A percentile compares a stretch with the other conserved stretches of the same genome.
These are phyloP conservation scores for Rhizophagus clarus DNA, from an alignment of 192 early-diverging fungal species.

Conservation along the genomic window DNA sequence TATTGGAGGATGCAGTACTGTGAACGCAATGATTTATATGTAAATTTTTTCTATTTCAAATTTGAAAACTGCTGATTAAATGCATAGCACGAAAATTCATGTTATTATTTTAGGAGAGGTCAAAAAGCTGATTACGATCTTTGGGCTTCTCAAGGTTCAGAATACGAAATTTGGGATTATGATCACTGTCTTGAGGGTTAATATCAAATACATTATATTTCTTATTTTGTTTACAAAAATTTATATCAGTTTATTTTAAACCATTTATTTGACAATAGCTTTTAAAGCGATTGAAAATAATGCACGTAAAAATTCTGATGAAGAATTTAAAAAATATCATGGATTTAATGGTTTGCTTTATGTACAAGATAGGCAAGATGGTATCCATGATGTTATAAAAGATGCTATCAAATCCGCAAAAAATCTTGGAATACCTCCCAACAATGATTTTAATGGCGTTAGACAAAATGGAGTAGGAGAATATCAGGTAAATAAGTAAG, in stretches of 20 bases:
- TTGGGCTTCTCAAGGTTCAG: conserved; percentile 2
- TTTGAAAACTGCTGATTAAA: neutral
- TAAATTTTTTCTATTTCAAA: neutral
- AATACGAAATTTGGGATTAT: conserved; percentile 16
- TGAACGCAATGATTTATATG: conserved; percentile 6
- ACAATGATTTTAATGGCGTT: neutral
- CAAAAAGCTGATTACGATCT: neutral
- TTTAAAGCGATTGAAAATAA: neutral
- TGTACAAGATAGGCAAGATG: neutral
- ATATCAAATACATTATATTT: too few species aligned
- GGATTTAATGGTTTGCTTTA: neutral
- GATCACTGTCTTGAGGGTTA: conserved; percentile 9
- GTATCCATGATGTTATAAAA: neutral
- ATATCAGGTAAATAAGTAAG: neutral
- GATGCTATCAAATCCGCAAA: neutral
- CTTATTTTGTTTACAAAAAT: neutral
- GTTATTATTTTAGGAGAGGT: neutral
- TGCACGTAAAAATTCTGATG: neutral
- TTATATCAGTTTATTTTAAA: neutral
- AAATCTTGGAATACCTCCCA: neutral
- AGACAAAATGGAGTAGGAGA: neutral
- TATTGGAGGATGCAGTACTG: neutral
- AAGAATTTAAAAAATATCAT: neutral
- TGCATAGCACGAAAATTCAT: too few species aligned
- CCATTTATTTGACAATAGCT: neutral